These are phyloP conservation scores for Penicillium pancosmium DNA, from an alignment of 495 filamentous ascomycete genomes.

Conservation along the genomic window DNA sequence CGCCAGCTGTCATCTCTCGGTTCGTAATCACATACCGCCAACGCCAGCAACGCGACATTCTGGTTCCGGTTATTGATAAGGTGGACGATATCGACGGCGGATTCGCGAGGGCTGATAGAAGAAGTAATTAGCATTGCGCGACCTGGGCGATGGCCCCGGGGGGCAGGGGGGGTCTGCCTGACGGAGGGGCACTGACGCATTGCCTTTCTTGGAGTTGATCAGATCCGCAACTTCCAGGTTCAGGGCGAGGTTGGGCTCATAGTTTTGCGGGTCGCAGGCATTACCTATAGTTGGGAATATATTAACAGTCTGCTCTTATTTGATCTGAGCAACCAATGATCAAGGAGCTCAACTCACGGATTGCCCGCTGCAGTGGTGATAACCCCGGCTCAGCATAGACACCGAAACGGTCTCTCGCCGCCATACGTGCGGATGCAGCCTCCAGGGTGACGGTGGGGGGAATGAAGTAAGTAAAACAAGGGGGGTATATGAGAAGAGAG, in stretches of 20 bases:
- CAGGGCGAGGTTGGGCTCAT: slow-evolving; percentile 94
- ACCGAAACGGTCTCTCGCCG: slow-evolving; percentile 92
- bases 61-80: slow-evolving; percentile 95
- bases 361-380: slow-evolving; percentile 90
- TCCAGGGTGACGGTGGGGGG: slow-evolving; percentile 64
- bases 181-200: slow-evolving; percentile 60
- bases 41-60: slow-evolving; percentile 88
- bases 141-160: not conserved
- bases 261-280: slow-evolving; percentile 94
- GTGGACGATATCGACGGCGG: slow-evolving; percentile 89
- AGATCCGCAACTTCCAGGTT: slow-evolving; percentile 96
- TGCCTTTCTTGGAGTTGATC: slow-evolving; percentile 97
- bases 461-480: slow-evolving; percentile 9
- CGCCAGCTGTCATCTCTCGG: slow-evolving; percentile 20
- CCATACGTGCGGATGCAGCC: slow-evolving; percentile 92
- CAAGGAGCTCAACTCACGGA: slow-evolving; percentile 57
- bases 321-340: slow-evolving; percentile 12
- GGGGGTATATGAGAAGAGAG: slow-evolving; percentile 1
- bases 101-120: slow-evolving; percentile 76
- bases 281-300: slow-evolving; percentile 54
- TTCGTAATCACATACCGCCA: slow-evolving; percentile 55
- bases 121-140: slow-evolving; percentile 18
- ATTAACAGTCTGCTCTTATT: slow-evolving; percentile 12
- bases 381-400: slow-evolving; percentile 75
- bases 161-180: too few relatives aligned